Percentiles rank a stretch among this genome's conserved stretches.
Conservation (phyloP, 257 asterid species). For the Salvia splendens region DNA sequence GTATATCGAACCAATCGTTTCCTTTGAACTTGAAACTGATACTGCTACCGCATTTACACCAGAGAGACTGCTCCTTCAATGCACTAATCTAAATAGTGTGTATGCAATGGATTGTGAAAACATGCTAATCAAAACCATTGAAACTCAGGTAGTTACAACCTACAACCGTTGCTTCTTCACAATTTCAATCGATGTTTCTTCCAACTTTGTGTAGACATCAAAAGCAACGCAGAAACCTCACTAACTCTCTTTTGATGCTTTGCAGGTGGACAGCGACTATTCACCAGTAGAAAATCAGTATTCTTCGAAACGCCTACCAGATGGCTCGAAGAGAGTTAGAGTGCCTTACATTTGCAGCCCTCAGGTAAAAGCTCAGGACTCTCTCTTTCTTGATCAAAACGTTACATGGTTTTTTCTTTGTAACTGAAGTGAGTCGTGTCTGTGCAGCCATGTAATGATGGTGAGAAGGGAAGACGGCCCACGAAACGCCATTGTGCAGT, state of each 20-base stretch:
- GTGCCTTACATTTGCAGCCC: conserved; percentile 59
- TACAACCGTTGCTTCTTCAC: background rate
- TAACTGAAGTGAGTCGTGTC: conserved; percentile 2
- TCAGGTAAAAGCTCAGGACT: conserved; percentile 44
- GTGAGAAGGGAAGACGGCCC: conserved; percentile 48
- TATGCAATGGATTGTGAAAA: conserved; percentile 77
- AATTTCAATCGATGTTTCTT: background rate
- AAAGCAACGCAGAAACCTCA: too few relatives aligned
- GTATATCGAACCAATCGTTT: background rate
- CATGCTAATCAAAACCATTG: conserved; percentile 63
- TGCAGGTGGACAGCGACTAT: conserved; percentile 53
- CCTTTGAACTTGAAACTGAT: conserved; percentile 5
- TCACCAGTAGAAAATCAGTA: conserved; percentile 40
- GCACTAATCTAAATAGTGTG: conserved; percentile 76
- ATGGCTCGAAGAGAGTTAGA: conserved; percentile 90
- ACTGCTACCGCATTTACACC: conserved; percentile 27
- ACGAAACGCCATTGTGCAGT: conserved; percentile 58
- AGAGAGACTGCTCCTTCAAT: conserved; percentile 87
- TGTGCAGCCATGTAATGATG: conserved; percentile 55
- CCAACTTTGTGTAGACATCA: background rate
- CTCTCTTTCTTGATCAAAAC: background rate
- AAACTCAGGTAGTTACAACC: conserved; percentile 63
- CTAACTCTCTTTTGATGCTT: background rate
- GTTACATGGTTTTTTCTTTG: too few relatives aligned
- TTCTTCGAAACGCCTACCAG: conserved; percentile 77